Conservation (phyloP, 179 eudicot genomes). For the Sideroxylon spinosum region DNA sequence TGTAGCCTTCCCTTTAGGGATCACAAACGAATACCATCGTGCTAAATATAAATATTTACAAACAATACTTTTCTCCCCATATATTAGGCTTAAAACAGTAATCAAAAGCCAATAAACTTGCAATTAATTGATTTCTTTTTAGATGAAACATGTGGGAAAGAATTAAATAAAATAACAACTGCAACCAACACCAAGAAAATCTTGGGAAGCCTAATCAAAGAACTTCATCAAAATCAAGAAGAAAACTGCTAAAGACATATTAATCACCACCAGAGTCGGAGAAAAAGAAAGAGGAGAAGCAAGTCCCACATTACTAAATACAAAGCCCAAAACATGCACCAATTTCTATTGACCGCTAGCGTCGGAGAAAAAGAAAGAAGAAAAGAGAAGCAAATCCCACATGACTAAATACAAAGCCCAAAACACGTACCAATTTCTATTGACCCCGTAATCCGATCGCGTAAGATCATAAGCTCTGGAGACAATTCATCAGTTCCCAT, state of each 20-base stretch:
- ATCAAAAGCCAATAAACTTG: background rate
- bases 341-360: conserved; percentile 55
- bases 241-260: background rate
- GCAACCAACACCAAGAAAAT: background rate
- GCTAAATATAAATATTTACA: background rate
- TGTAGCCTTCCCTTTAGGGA: background rate
- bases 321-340: conserved; percentile 37
- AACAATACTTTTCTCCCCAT: background rate
- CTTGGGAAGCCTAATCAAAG: background rate
- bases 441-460: conserved; percentile 78
- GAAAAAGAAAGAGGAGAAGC: background rate
- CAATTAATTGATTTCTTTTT: conserved; percentile 1
- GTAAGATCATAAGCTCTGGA: conserved; percentile 77
- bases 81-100: background rate
- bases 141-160: background rate
- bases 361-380: no score
- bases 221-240: background rate
- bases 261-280: conserved; percentile 6
- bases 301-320: background rate
- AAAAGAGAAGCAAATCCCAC: background rate
- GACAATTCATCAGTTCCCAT: conserved; percentile 81
- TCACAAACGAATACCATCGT: background rate
- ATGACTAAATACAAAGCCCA: background rate
- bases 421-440: conserved; percentile 56
- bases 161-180: background rate